Conservation (phyloP, 441 rosid species). For the Erysimum pusillum region DNA sequence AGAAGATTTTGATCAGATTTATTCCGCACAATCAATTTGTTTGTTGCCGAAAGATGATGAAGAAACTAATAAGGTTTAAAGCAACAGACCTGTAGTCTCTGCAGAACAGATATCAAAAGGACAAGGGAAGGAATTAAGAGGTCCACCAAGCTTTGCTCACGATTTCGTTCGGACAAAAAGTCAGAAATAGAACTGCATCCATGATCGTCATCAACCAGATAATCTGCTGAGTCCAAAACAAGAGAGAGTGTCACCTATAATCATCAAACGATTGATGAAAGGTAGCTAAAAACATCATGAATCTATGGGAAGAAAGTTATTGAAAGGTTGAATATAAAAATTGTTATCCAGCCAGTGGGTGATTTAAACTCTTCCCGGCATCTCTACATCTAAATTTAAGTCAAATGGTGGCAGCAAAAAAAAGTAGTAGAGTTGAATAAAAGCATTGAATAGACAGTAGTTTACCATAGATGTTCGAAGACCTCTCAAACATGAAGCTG, state of each 20-base stretch:
- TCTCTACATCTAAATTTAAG: conserved; percentile 26
- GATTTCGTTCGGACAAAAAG: conserved; percentile 90
- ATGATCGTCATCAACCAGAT: conserved; percentile 97
- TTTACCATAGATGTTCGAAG: conserved; percentile 91
- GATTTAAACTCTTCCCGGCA: conserved; percentile 23
- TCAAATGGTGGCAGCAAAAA: conserved; percentile 23
- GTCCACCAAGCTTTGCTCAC: conserved; percentile 95
- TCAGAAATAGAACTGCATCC: conserved; percentile 98
- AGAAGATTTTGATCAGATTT: conserved; percentile 18
- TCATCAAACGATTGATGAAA: conserved; percentile 14
- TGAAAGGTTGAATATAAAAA: conserved; percentile 12
- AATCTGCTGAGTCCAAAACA: conserved; percentile 61
- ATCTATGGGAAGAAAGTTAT: conserved; percentile 22
- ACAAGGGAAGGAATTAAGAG: conserved; percentile 84
- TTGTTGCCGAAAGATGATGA: conserved; percentile 15
- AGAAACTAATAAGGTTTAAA: conserved; percentile 18
- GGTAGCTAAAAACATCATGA: conserved; percentile 18
- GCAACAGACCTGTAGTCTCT: conserved; percentile 79
- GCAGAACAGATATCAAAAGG: conserved; percentile 78
- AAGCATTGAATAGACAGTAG: conserved; percentile 20
- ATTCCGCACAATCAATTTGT: conserved; percentile 16
- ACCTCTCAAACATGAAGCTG: conserved; percentile 96
- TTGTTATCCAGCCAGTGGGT: conserved; percentile 22
- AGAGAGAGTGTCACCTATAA: conserved; percentile 33
- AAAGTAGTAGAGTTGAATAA: not conserved